Evolutionary conservation across 169 alveolate genomes (phyloP), one percentile per base, ranked within the genome.

Genomic region (Miamiensis avidus): DNA sequence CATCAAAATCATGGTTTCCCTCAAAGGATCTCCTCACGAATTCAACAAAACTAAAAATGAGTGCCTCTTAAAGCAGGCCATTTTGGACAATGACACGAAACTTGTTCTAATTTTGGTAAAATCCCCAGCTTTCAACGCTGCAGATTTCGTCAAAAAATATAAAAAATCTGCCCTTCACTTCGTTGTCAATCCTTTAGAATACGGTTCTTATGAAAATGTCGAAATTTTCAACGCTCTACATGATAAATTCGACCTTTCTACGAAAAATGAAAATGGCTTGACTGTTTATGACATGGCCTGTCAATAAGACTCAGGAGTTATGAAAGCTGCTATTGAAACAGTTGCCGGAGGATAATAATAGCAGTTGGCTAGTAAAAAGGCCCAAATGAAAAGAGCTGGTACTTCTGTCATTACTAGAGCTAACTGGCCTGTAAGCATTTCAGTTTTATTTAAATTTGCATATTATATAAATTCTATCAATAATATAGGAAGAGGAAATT

Each of bases 191-290:
- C 96, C 97, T 15, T 16, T 91, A 29, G 88, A 74, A 0, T 87
- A 72, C 77, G 95, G 91, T 31, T 94, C 97, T 6, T 93, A 86
- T 76, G 95, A 94, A 86, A 94, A 94, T 79, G n/a, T 29, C 28
- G 84, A 88, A 72, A 25, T 89, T 29, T 82, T 94, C 33, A 74
- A 87, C 65, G 73, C 31, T 34, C 84, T 91, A 6, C n/a, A 89
- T 0, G 83, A 86, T 29, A 33, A 77, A 20, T 94, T 94, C 72
- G 89, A 86, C 83, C 89, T 84, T 28, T 75, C n/a, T n/a, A n/a
- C 20, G 20, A 49, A 4, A 49, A 20, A 49, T 49, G 69, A 49
- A 49, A 49, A 49, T 11, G 20, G 20, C 20, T 11, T 49, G 69
- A 49, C 69, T 20, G 20, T 87, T 75, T 87, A 88, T 26, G 90